Evolutionary conservation across 495 filamentous ascomycete species (phyloP), one percentile per base, ranked within the genome.

Genomic region (Tetracladium setigerum): DNA sequence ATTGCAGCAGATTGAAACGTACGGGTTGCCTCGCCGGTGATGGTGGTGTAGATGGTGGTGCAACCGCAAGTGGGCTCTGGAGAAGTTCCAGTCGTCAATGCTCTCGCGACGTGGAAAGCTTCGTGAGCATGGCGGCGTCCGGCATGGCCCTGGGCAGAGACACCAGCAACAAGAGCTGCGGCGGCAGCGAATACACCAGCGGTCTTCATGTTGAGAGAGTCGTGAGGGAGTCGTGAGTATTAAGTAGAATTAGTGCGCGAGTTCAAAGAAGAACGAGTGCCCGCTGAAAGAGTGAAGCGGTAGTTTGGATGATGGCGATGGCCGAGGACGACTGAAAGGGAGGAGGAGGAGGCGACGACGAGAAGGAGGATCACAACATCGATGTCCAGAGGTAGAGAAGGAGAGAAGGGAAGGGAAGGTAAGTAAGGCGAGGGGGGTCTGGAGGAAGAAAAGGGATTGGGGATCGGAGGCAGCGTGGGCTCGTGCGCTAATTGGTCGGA

Each of bases 261-360:
- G 17, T 37, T 36, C 17, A 30, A 16, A 36, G 9, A 46, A 33
- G 54, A 89, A 88, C 68, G 86, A 91, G 72, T 83, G 86, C 84
- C 87, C 86, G 87, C 87, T 91, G 73, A 94, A 94, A 60, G 87
- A 94, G 84, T 91, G 87, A 90, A 91, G 87, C 87, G 86, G 87
- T 89, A 64, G 76, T 82, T 67, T 60, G 60, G 55, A 40, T 37
- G 52, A 58, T 55, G 54, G 46, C 41, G 53, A 55, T 27, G 22
- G 22, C 22, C 3, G 22, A 27, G 3, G 22, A n/a, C n/a, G n/a
- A n/a, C 35, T 54, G 60, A 59, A 67, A 68, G 52, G 59, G 68
- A 55, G 62, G 32, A 33, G 14, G 62, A 61, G 61, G 74, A 63
- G 74, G 74, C 69, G 66, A 61, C 59, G 66, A 61, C 69, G 67